These are phyloP conservation scores for Phlebopus sp. DNA, from an alignment of 1,284 basidiomycete genomes.

Conservation along the genomic window DNA sequence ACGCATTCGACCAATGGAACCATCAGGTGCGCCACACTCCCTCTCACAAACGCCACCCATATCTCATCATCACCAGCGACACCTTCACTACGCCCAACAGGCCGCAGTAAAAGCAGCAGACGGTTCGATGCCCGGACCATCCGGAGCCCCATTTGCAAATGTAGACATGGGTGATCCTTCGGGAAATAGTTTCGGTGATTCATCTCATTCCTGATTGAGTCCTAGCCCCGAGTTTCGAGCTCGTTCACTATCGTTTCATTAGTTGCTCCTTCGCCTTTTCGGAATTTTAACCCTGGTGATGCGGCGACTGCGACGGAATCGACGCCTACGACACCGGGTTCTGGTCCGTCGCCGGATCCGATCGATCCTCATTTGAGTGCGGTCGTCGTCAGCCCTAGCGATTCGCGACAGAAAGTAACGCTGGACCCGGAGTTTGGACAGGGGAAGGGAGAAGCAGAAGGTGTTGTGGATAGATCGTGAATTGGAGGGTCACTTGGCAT, in stretches of 20 bases:
- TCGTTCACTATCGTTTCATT: conserved; percentile 67
- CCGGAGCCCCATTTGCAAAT: conserved; percentile 35
- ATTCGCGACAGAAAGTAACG: conserved; percentile 22
- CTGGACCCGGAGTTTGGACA: conserved; percentile 23
- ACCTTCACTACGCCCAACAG: conserved; percentile 61
- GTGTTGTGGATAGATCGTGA: conserved; percentile 16
- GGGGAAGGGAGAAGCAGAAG: conserved; percentile 23
- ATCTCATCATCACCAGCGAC: conserved; percentile 42
- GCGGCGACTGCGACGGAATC: conserved; percentile 31
- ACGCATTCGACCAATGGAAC: conserved; percentile 82
- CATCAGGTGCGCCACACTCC: conserved; percentile 49
- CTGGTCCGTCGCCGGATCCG: conserved; percentile 39
- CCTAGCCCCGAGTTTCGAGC: conserved; percentile 65
- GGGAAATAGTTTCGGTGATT: conserved; percentile 28
- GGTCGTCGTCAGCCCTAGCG: conserved; percentile 24
- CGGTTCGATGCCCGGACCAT: conserved; percentile 36
- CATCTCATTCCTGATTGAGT: conserved; percentile 25
- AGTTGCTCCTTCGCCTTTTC: conserved; percentile 64
- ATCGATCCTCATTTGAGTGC: conserved; percentile 48
- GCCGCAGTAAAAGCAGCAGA: conserved; percentile 35
- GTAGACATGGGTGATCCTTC: conserved; percentile 34
- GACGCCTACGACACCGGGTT: conserved; percentile 37
- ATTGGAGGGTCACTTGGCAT: neutral
- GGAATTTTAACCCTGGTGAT: conserved; percentile 34
- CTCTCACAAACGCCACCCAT: neutral